Base-by-base conservation (phyloP, 1,284 basidiomycete genomes). In the Puccinia novopanici region DNA sequence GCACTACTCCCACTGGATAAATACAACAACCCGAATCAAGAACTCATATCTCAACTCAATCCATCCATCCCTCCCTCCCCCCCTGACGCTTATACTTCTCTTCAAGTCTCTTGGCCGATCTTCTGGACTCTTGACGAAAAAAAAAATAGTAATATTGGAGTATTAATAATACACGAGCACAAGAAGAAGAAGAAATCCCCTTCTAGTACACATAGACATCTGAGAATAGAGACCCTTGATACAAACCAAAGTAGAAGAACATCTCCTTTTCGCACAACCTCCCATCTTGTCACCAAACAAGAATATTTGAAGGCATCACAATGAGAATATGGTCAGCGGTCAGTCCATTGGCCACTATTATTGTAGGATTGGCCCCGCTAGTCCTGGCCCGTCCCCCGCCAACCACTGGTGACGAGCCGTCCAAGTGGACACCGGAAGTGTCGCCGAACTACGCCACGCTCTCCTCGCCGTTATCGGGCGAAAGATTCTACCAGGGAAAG, bases 371-470 rank as follows among this genome's bases (percentile, higher is more conserved):
- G 24, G n/a, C 22, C 63, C 63, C n/a, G 24, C 40, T 67, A 13
- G n/a, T 48, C n/a, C 63, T 48, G 42, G 63, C n/a, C 22, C 63
- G 42, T 67, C 63, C 63, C 12, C 42, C 63, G 1, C 42, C 63
- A 67, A 22, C 40, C 30, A 34, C 34, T 34, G 34, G 34, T 34
- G 34, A 34, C 34, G 34, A 34, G 34, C 34, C 34, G 4, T 4
- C 1, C 34, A 34, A 34, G 34, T 34, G n/a, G n/a, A n/a, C n/a
- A n/a, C n/a, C 22, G 37, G 17, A 45, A 12, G n/a, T 67, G n/a
- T 67, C 63, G 3, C 63, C 63, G 10, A n/a, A 48, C 13, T 67
- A 67, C n/a, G 63, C 63, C n/a, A 67, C 63, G 27, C 63, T 67
- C 63, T 45, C 42, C 10, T 73, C 71, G 8, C 71, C 71, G 2